Base-by-base conservation (phyloP, 495 filamentous ascomycete genomes). In the Durotheca rogersii region DNA sequence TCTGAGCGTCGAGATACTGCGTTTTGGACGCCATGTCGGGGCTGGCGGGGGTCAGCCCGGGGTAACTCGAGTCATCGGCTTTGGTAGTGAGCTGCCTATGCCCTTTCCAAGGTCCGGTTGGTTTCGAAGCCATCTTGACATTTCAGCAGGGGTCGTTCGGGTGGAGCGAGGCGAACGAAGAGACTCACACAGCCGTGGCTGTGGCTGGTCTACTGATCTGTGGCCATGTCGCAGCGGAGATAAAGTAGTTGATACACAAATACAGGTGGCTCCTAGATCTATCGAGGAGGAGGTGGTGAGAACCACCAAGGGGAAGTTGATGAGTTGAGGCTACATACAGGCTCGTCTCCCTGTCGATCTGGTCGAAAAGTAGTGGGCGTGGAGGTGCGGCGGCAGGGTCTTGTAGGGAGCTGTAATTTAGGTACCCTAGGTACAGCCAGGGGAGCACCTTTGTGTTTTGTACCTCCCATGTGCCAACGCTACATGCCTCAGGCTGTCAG, bases 1-100 rank as follows among this genome's bases (percentile, higher is more conserved):
- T 72, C 72, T 97, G 93, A 15, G 85, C 82, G 62, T 93, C 84
- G 33, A 83, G 77, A 68, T 96, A 95, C 61, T 93, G 81, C 11
- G 86, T 84, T 35, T 65, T 70, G 1, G 62, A 37, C 12, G 54
- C 51, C 31, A 63, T 32, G 18, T 65, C 67, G 35, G 44, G 53
- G 48, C 66, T 70, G 20, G 70, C 15, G 41, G 67, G 58, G 43
- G 65, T 63, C 32, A 72, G 72, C 42, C 72, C 70, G 12, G 75
- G 69, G 50, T 67, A 70, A 45, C 55, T 71, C 51, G 71, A 62
- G 39, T 62, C 57, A 46, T 58, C 57, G n/a, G 64, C 66, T 39
- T 70, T 73, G 47, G 51, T 35, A 23, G 51, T 56, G 51, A 59
- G 47, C 57, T 68, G 66, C 36, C 54, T 35, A 14, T 62, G 67